Percentiles rank a stretch among this genome's conserved stretches.
These are phyloP conservation scores for Aspergillus fijiensis DNA, from an alignment of 2,329 filamentous ascomycete genomes.

Conservation along the genomic window DNA sequence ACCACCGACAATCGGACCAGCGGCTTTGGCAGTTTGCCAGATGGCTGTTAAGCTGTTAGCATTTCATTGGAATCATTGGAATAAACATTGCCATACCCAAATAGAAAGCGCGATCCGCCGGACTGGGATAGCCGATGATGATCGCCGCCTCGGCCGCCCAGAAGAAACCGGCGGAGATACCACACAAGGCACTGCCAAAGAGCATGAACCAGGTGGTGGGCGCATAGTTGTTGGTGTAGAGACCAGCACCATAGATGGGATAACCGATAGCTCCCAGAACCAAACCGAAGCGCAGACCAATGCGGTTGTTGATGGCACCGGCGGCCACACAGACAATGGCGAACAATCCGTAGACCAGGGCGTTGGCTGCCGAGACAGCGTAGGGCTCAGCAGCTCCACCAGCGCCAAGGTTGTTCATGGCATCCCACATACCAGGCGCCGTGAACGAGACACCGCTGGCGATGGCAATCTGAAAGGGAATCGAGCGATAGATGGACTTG, in stretches of 20 bases:
- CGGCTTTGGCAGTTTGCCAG: conserved; percentile 15
- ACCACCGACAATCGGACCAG: conserved; percentile 12
- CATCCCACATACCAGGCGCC: conserved; percentile 16
- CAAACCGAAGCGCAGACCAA: conserved; percentile 11
- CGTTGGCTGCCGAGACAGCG: conserved; percentile 12
- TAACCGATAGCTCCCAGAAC: conserved; percentile 12
- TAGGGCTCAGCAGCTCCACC: conserved; percentile 15
- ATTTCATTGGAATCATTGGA: background rate
- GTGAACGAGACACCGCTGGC: conserved; percentile 15
- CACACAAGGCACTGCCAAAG: conserved; percentile 13
- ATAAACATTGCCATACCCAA: background rate
- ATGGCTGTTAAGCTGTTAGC: conserved; percentile 3
- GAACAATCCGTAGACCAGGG: conserved; percentile 11
- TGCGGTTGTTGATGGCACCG: conserved; percentile 15
- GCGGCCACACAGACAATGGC: conserved; percentile 13
- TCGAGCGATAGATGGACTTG: conserved; percentile 4
- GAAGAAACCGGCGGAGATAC: conserved; percentile 13
- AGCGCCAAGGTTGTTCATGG: conserved; percentile 13
- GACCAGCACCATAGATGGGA: conserved; percentile 13
- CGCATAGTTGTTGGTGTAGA: conserved; percentile 14
- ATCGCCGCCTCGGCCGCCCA: conserved; percentile 16
- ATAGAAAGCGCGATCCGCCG: conserved; percentile 13
- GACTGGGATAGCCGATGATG: conserved; percentile 16
- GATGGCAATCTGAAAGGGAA: conserved; percentile 16
- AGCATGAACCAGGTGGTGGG: conserved; percentile 15